Evolutionary conservation across 2,329 filamentous ascomycete genomes (phyloP).

Genomic region (Drechslerella stenobrocha): DNA sequence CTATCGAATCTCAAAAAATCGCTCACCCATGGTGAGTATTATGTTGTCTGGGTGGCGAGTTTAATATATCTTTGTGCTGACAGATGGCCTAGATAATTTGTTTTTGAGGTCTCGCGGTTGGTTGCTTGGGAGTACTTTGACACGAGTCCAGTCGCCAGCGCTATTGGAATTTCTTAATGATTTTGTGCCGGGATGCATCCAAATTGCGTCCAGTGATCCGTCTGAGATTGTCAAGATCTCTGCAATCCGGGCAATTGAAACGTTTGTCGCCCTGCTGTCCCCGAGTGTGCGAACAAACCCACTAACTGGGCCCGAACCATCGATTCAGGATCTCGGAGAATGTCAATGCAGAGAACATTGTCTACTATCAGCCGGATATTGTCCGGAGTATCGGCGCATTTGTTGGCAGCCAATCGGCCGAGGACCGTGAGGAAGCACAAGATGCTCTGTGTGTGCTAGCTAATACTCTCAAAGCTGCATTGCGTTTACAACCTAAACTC

Average conservation of each 20-base stretch:
- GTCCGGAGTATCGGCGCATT: constrained; percentile 68
- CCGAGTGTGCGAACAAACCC: background rate
- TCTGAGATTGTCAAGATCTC: constrained; percentile 90
- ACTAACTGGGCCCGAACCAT: constrained; percentile 18
- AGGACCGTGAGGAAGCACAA: constrained; percentile 81
- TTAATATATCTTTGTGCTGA: constrained; percentile 1
- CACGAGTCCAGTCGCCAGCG: constrained; percentile 69
- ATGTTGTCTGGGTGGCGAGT: background rate
- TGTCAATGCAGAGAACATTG: constrained; percentile 48
- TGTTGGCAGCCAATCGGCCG: constrained; percentile 58
- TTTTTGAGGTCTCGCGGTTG: constrained; percentile 85
- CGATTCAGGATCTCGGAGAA: constrained; percentile 58
- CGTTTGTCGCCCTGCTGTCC: constrained; percentile 58
- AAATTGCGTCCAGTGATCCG: constrained; percentile 72
- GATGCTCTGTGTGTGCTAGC: constrained; percentile 89
- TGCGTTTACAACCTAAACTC: constrained; percentile 75
- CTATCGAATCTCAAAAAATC: constrained; percentile 34
- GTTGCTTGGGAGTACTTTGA: constrained; percentile 78
- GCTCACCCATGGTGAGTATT: constrained; percentile 26
- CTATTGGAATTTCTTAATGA: constrained; percentile 56
- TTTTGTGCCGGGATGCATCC: constrained; percentile 72
- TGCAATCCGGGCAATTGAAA: constrained; percentile 82
- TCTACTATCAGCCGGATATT: constrained; percentile 55
- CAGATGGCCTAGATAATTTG: constrained; percentile 63
- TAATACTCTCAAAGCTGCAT: constrained; percentile 80